Evolutionary conservation across 2,329 filamentous ascomycete species (phyloP), one percentile per base, ranked within the genome.

Genomic region (Hypoxylon sp.): DNA sequence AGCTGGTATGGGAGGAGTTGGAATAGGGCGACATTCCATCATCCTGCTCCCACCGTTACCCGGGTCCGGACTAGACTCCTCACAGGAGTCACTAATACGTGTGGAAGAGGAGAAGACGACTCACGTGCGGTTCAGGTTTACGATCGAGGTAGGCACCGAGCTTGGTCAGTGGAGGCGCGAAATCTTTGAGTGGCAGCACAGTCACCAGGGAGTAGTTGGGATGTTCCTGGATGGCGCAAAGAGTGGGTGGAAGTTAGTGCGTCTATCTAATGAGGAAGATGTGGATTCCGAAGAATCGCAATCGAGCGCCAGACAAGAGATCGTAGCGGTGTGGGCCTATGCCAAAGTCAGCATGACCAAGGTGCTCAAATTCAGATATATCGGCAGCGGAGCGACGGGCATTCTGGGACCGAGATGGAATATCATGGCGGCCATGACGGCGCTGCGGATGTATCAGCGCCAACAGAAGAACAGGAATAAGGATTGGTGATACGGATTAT

Each of bases 361-460:
- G 73, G 70, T 74, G 22, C 71, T 79, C 50, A 77, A 77, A 64
- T 84, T 84, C 66, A 69, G 73, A 6, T 85, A 82, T 69, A 64
- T 81, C 7, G 82, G 82, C 10, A 79, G 76, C 1, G 83, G 82
- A 1, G 73, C 74, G 5, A 74, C 77, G 6, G 82, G 82, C 0
- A 66, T 76, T 14, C 73, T 85, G 13, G 83, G 82, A 2, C 78
- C 80, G 61, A 73, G 80, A 13, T 84, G 81, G 81, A 77, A 79
- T 1, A 73, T 83, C n/a, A 83, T 83, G 80, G 80, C 82, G 1
- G 81, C 82, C 20, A 75, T 79, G 14, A 81, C 81, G 50, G 79
- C 76, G 33, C 65, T 82, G 54, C 74, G 73, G 6, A 78, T 80
- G 40, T 81, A 74, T 67, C 69, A 76, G 13, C 22, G 63, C 13